Conservation (phyloP, 352 stramenopile species). For the Pythium brachiatum region DNA sequence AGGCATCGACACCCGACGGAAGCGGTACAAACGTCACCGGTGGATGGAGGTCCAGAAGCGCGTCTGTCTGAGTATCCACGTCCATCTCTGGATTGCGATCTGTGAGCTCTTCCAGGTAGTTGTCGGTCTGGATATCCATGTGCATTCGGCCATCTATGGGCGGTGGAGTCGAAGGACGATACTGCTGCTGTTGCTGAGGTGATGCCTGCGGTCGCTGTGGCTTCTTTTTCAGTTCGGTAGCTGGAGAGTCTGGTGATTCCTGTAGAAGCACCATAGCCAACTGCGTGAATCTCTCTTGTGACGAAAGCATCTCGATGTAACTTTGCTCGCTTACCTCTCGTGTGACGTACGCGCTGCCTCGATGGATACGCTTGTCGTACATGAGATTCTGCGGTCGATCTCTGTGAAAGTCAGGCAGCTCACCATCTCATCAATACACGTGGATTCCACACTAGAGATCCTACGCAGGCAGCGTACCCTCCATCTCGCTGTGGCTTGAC, state of each 20-base stretch:
- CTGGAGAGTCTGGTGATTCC: constrained; percentile 21
- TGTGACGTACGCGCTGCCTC: constrained; percentile 91
- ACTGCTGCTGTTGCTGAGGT: constrained; percentile 29
- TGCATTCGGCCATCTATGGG: constrained; percentile 84
- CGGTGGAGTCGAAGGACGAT: constrained; percentile 73
- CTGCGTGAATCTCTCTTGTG: not conserved
- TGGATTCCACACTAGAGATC: not conserved
- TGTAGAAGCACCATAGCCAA: not conserved
- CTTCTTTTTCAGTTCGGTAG: constrained; percentile 19
- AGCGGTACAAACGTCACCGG: constrained; percentile 84
- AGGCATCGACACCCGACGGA: constrained; percentile 85
- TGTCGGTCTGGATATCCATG: constrained; percentile 95
- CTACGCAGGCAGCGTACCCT: constrained; percentile 28
- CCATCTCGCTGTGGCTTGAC: constrained; percentile 47
- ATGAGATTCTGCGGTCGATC: constrained; percentile 90
- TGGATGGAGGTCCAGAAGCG: constrained; percentile 82
- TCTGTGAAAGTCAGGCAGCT: constrained; percentile 10
- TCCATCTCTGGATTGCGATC: constrained; percentile 88
- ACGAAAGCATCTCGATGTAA: no score
- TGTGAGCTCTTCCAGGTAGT: constrained; percentile 93
- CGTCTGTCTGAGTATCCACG: constrained; percentile 91
- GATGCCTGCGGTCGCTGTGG: constrained; percentile 13
- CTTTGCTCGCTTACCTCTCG: constrained; percentile 51
- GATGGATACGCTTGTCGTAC: constrained; percentile 91
- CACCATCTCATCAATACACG: not conserved